Percentiles rank a stretch among this genome's conserved stretches.
Evolutionary conservation across 2,329 filamentous ascomycete species (phyloP).

Genomic region (Microsporum audouinii): DNA sequence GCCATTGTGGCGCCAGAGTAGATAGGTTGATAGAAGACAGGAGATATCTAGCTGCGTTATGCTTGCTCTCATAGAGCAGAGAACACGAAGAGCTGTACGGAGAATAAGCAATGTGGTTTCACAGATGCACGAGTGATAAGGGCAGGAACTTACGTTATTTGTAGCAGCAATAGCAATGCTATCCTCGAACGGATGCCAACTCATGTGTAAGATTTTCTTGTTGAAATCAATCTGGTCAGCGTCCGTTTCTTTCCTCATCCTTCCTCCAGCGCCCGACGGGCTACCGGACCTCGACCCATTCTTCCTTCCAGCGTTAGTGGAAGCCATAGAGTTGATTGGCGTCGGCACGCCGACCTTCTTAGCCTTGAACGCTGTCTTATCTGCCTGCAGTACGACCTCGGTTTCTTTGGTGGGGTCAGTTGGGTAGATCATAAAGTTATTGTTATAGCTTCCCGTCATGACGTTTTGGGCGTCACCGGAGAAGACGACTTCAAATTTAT

Average conservation of each 20-base stretch:
- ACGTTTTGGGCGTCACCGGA: conserved; percentile 97
- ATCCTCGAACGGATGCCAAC: conserved; percentile 99
- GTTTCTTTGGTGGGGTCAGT: conserved; percentile 92
- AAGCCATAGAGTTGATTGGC: conserved; percentile 69
- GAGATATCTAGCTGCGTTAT: background rate
- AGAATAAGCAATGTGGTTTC: conserved; percentile 12
- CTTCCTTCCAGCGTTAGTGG: conserved; percentile 69
- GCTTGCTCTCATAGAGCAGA: conserved; percentile 51
- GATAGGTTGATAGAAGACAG: background rate
- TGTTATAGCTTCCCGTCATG: conserved; percentile 99
- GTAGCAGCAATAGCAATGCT: conserved; percentile 98
- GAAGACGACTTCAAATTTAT: conserved; percentile 99
- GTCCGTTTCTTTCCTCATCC: conserved; percentile 98
- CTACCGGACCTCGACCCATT: conserved; percentile 76
- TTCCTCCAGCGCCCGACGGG: conserved; percentile 74
- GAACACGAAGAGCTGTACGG: conserved; percentile 59
- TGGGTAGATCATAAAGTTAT: conserved; percentile 99
- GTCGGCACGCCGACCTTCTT: conserved; percentile 99
- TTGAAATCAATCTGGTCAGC: conserved; percentile 99
- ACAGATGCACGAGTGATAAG: background rate
- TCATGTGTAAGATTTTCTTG: conserved; percentile 99
- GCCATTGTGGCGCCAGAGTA: background rate
- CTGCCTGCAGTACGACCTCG: conserved; percentile 91
- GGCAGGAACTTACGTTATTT: conserved; percentile 71
- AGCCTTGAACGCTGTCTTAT: conserved; percentile 98